phyloP scores from a whole-genome alignment of 2,329 filamentous ascomycete species.

The Cladophialophora immunda region DNA sequence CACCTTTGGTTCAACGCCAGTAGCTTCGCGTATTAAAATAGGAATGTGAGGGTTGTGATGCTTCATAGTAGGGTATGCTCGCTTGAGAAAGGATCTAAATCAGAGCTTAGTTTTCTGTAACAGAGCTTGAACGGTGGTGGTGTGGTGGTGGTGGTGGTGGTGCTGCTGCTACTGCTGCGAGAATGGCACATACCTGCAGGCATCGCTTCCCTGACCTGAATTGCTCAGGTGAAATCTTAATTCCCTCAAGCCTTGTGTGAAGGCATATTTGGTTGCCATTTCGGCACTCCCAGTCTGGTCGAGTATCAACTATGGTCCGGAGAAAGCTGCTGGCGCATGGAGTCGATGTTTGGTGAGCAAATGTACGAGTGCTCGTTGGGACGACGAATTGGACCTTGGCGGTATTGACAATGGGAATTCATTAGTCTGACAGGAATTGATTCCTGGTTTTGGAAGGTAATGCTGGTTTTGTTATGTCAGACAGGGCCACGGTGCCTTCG shows the following conservation, averaged over 20 bases:
- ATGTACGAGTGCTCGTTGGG: constrained; percentile 1
- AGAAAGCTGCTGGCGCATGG: not conserved
- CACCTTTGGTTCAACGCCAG: constrained; percentile 82
- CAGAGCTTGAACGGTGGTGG: not conserved
- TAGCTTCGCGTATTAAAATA: constrained; percentile 93
- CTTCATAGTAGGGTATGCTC: constrained; percentile 98
- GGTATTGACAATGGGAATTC: constrained; percentile 1
- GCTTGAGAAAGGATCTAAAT: constrained; percentile 82
- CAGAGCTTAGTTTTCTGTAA: constrained; percentile 16
- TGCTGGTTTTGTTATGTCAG: constrained; percentile 1
- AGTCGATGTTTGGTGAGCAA: not conserved
- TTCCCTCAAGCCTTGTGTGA: constrained; percentile 88
- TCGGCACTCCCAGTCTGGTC: constrained; percentile 43
- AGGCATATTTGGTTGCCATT: constrained; percentile 95
- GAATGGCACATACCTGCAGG: constrained; percentile 72
- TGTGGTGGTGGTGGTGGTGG: not conserved
- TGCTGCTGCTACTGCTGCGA: not conserved
- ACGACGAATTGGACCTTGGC: constrained; percentile 13
- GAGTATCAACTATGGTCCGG: not conserved
- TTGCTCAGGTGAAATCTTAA: constrained; percentile 98
- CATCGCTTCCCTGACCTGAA: constrained; percentile 87
- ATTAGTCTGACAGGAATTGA: not conserved
- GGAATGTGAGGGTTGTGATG: constrained; percentile 95
- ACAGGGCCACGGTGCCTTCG: not conserved
- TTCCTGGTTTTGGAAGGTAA: not conserved